Percentiles rank a stretch among this genome's conserved stretches.
Evolutionary conservation across 2,329 filamentous ascomycete species (phyloP).

Genomic region (Coniochaeta sp.): DNA sequence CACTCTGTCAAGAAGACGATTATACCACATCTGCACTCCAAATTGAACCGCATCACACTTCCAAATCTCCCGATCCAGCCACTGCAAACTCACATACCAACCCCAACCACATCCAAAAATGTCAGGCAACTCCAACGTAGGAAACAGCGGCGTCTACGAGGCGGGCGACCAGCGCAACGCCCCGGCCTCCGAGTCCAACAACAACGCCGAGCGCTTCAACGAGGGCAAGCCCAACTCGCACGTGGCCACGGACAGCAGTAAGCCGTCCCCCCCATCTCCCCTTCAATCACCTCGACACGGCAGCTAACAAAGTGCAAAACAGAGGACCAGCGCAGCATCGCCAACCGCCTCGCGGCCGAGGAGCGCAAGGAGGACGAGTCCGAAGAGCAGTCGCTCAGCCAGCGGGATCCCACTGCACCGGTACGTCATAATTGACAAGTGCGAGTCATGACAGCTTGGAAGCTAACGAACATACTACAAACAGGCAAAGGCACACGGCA

Average conservation of each 20-base stretch:
- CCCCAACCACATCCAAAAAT: constrained; percentile 15
- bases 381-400: not conserved
- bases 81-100: not conserved
- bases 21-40: too few relatives aligned
- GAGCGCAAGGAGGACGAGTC: constrained; percentile 19
- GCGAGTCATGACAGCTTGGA: too few relatives aligned
- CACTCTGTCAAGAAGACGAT: too few relatives aligned
- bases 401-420: constrained; percentile 25
- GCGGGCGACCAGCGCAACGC: constrained; percentile 67
- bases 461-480: not conserved
- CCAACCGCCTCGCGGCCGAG: constrained; percentile 63
- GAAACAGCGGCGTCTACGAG: constrained; percentile 61
- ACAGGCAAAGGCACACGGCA: constrained; percentile 57
- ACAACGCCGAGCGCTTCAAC: constrained; percentile 54
- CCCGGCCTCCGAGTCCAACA: constrained; percentile 42
- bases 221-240: constrained; percentile 69
- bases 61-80: not conserved
- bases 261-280: not conserved
- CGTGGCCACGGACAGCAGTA: constrained; percentile 64
- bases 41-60: too few relatives aligned
- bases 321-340: constrained; percentile 67
- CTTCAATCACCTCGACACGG: not conserved
- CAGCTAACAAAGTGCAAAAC: not conserved
- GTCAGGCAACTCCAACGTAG: constrained; percentile 55
- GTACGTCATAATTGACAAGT: too few relatives aligned